These are phyloP conservation scores for Aspergillus quadricinctus DNA, from an alignment of 2,329 filamentous ascomycete species.

Conservation along the genomic window DNA sequence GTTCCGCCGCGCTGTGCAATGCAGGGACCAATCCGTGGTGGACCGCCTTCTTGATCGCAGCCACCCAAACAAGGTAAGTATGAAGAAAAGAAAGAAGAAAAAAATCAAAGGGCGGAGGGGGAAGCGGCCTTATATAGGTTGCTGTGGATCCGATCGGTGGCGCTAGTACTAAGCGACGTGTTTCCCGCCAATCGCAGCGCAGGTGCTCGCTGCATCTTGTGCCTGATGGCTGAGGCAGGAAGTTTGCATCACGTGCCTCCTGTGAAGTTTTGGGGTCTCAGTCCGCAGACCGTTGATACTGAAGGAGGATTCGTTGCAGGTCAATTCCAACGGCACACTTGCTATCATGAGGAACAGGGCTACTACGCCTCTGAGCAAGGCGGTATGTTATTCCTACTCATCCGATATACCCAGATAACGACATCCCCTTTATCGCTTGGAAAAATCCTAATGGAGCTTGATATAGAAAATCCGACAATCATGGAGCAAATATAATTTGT, in stretches of 20 bases:
- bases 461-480: slow-evolving; percentile 83
- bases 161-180: slow-evolving; percentile 32
- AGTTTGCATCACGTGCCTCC: slow-evolving; percentile 22
- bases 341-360: slow-evolving; percentile 44
- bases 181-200: slow-evolving; percentile 9
- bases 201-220: background rate
- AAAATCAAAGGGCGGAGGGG: slow-evolving; percentile 14
- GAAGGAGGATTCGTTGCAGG: slow-evolving; percentile 4
- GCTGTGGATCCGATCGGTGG: background rate
- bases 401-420: background rate
- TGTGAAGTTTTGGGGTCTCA: slow-evolving; percentile 36
- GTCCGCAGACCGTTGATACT: slow-evolving; percentile 14
- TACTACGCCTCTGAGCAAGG: slow-evolving; percentile 38
- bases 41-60: slow-evolving; percentile 45
- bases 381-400: slow-evolving; percentile 26
- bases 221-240: slow-evolving; percentile 13
- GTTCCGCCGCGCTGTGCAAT: slow-evolving; percentile 56
- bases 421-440: background rate
- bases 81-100: slow-evolving; percentile 44
- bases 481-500: slow-evolving; percentile 97
- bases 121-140: slow-evolving; percentile 28
- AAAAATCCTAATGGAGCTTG: background rate
- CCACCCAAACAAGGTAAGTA: slow-evolving; percentile 50
- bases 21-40: slow-evolving; percentile 49
- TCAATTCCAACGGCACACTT: slow-evolving; percentile 9